phyloP scores from a whole-genome alignment of 441 rosid genomes.

The Erysimum cheiri region DNA sequence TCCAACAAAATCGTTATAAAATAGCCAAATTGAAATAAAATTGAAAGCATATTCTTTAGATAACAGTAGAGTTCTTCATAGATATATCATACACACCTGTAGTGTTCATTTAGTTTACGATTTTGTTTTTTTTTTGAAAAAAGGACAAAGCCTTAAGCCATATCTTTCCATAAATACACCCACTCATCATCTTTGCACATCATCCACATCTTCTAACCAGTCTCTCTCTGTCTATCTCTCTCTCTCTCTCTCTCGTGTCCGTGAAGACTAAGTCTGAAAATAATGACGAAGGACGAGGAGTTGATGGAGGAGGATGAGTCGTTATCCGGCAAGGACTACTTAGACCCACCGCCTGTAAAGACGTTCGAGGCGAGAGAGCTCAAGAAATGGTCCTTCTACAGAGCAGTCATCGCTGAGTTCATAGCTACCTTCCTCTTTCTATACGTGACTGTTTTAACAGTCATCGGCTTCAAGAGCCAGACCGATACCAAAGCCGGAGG shows the following conservation, averaged over 20 bases:
- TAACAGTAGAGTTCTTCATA: conserved; percentile 4
- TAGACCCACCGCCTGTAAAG: conserved; percentile 62
- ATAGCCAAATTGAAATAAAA: neutral
- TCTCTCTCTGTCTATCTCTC: neutral
- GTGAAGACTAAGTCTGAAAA: neutral
- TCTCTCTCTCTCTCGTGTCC: neutral
- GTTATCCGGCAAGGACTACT: conserved; percentile 62
- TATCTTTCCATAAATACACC: conserved; percentile 34
- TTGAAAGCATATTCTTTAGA: conserved; percentile 1
- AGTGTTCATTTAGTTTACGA: conserved; percentile 2
- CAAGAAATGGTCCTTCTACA: conserved; percentile 59
- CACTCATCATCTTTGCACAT: conserved; percentile 33
- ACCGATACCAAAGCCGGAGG: conserved; percentile 40
- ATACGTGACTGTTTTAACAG: conserved; percentile 64
- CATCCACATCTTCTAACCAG: conserved; percentile 26
- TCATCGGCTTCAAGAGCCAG: conserved; percentile 66
- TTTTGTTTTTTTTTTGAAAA: neutral
- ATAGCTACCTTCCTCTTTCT: conserved; percentile 64
- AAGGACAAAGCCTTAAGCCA: neutral
- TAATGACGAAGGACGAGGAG: conserved; percentile 60
- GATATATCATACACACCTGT: conserved; percentile 3
- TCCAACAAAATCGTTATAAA: neutral
- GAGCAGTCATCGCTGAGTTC: conserved; percentile 68
- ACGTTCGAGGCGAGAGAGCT: conserved; percentile 56
- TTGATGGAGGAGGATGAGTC: conserved; percentile 52